Percentiles rank a stretch among this genome's conserved stretches.
These are phyloP conservation scores for Xylariaceae sp. DNA, from an alignment of 2,329 filamentous ascomycete genomes.

Conservation along the genomic window DNA sequence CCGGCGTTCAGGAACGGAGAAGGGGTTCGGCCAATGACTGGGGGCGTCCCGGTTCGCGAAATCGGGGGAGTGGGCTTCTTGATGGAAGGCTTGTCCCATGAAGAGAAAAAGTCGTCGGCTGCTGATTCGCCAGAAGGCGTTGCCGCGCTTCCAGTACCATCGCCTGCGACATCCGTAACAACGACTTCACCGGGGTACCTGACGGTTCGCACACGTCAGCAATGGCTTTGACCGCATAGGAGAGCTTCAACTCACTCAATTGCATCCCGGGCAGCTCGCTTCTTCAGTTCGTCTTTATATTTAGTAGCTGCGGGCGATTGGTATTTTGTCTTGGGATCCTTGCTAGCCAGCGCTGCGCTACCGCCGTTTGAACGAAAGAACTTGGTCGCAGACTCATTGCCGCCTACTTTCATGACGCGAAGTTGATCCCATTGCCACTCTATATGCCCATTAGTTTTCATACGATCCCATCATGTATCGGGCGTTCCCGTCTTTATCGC, in stretches of 20 bases:
- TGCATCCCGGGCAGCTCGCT: slow-evolving; percentile 74
- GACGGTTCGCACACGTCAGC: slow-evolving; percentile 8
- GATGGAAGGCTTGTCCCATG: slow-evolving; percentile 96
- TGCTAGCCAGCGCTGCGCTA: slow-evolving; percentile 87
- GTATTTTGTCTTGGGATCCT: slow-evolving; percentile 96
- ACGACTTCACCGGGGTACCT: slow-evolving; percentile 83
- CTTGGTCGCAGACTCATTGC: slow-evolving; percentile 96
- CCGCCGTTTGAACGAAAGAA: slow-evolving; percentile 97
- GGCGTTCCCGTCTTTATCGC: background rate
- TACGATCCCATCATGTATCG: background rate
- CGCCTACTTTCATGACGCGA: slow-evolving; percentile 94
- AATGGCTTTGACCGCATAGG: slow-evolving; percentile 12
- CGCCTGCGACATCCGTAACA: slow-evolving; percentile 63
- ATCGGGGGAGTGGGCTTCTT: slow-evolving; percentile 93
- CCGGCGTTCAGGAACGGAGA: slow-evolving; percentile 86
- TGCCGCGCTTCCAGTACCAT: slow-evolving; percentile 57
- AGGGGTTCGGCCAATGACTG: slow-evolving; percentile 69
- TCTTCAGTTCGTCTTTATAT: slow-evolving; percentile 95
- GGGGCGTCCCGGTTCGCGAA: slow-evolving; percentile 82
- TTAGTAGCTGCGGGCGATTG: slow-evolving; percentile 88
- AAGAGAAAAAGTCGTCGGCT: slow-evolving; percentile 95
- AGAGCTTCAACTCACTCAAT: slow-evolving; percentile 59
- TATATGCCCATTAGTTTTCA: slow-evolving; percentile 34
- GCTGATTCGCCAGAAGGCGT: slow-evolving; percentile 77
- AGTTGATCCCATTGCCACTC: slow-evolving; percentile 99